Base-by-base conservation (phyloP, 2,329 filamentous ascomycete genomes). In the Amylocarpus encephaloides region DNA sequence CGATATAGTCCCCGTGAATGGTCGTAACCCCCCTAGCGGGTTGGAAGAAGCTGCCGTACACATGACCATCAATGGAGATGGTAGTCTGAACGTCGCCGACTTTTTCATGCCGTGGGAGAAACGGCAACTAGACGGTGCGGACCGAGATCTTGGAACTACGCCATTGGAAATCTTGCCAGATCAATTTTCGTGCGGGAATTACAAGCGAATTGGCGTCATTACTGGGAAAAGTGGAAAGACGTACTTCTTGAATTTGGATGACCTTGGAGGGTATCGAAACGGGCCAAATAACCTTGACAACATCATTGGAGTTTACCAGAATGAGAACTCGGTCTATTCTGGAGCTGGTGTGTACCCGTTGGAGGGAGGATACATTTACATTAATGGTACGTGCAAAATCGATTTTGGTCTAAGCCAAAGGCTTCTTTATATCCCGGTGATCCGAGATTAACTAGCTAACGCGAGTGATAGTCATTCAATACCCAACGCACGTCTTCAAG, bases 401-500 rank as follows among this genome's bases (percentile, higher is more conserved):
- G 4, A 7, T 26, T 26, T 4, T 26, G 22, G 22, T 26, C 4
- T 7, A 4, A 26, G 4, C 7, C 22, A 26, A 26, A 26, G 7
- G 7, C 22, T 26, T 26, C 7, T 26, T 26, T 26, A 7, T 26
- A 7, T 26, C 7, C 7, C 22, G 4, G 22, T 7, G 7, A 36
- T 36, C 10, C 12, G 15, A 36, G 34, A 10, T 13, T 5, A 10
- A 5, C 5, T 16, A 36, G 34, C 34, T 36, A 36, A 36, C 15
- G 4, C 15, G 34, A 36, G 4, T 26, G 15, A 10, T 19, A 60
- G 68, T 79, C 5, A 78, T 80, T 47, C 71, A 75, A 56, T 76
- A 75, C 56, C 70, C 73, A 12, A 76, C 76, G 0, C 71, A 76
- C 44, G 75, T 79, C 15, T 81, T 80, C 69, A 77, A 80, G 55